Evolutionary conservation across 2,329 filamentous ascomycete species (phyloP).

Genomic region (Colletotrichum higginsianum): DNA sequence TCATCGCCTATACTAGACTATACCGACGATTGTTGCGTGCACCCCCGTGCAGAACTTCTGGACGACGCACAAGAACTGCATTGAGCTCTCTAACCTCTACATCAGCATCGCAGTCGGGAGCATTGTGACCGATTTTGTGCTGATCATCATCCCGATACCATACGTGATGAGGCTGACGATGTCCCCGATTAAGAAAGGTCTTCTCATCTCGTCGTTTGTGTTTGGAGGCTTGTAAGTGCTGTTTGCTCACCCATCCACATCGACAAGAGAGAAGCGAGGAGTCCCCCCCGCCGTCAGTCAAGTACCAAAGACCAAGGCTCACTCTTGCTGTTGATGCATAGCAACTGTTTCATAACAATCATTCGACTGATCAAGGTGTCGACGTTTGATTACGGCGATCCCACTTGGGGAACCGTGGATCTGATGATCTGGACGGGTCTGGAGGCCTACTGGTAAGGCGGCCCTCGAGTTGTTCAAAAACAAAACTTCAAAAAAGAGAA

Average conservation of each 20-base stretch:
- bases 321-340: neutral
- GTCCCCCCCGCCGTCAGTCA: fast-evolving
- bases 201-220: conserved; percentile 11
- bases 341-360: conserved; percentile 39
- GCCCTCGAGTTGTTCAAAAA: too few species aligned
- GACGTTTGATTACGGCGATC: conserved; percentile 30
- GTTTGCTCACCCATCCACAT: fast-evolving
- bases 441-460: conserved; percentile 32
- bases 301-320: neutral
- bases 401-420: conserved; percentile 39
- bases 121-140: conserved; percentile 26
- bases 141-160: conserved; percentile 18
- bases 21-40: conserved; percentile 34
- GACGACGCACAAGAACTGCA: conserved; percentile 35
- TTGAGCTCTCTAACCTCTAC: conserved; percentile 31
- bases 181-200: neutral
- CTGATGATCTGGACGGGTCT: conserved; percentile 39
- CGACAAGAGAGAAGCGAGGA: fast-evolving
- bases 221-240: conserved; percentile 17
- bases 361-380: conserved; percentile 33
- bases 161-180: conserved; percentile 15
- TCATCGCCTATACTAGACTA: neutral
- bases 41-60: conserved; percentile 31
- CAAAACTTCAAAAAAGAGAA: fast-evolving
- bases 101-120: conserved; percentile 39